Percentiles rank a stretch among this genome's conserved stretches.
phyloP scores from a whole-genome alignment of 495 filamentous ascomycete genomes.

The Penicillium paradoxum region DNA sequence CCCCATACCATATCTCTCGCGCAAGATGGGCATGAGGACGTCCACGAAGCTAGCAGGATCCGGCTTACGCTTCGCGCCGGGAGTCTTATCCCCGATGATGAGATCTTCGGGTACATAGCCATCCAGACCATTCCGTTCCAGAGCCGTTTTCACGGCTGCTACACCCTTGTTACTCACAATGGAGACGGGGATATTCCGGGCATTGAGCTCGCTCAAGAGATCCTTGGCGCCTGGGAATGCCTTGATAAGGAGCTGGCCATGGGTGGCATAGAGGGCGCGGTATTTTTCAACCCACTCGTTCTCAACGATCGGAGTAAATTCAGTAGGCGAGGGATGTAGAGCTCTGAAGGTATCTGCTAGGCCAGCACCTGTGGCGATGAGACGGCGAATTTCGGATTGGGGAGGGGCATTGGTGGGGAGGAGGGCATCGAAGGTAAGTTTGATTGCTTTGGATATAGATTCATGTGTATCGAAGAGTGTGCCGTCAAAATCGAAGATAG shows the following conservation, averaged over 20 bases:
- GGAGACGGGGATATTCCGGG: conserved; percentile 14
- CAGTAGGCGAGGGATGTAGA: conserved; percentile 11
- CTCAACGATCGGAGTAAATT: conserved; percentile 10
- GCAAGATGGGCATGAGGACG: conserved; percentile 19
- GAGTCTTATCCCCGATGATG: conserved; percentile 24
- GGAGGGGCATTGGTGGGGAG: conserved; percentile 16
- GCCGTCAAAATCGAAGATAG: conserved; percentile 29
- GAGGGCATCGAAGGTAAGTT: conserved; percentile 20
- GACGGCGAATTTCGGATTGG: conserved; percentile 12
- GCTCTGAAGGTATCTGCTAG: conserved; percentile 17
- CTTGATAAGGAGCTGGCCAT: conserved; percentile 21
- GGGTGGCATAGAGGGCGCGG: conserved; percentile 22
- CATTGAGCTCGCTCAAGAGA: conserved; percentile 12
- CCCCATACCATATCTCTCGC: not conserved
- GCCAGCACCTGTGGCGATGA: conserved; percentile 19
- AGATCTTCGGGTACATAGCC: conserved; percentile 15
- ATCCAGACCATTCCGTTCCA: conserved; percentile 14
- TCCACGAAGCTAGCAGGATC: conserved; percentile 22
- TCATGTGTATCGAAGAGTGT: conserved; percentile 27
- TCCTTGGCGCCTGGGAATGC: conserved; percentile 20
- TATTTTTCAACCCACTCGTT: conserved; percentile 19
- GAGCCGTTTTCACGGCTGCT: conserved; percentile 17
- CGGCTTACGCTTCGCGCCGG: conserved; percentile 21
- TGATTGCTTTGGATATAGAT: conserved; percentile 16
- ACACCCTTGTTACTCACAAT: conserved; percentile 30